These are phyloP conservation scores for Cystobasidium pallidum DNA, from an alignment of 1,284 basidiomycete species.

Conservation along the genomic window DNA sequence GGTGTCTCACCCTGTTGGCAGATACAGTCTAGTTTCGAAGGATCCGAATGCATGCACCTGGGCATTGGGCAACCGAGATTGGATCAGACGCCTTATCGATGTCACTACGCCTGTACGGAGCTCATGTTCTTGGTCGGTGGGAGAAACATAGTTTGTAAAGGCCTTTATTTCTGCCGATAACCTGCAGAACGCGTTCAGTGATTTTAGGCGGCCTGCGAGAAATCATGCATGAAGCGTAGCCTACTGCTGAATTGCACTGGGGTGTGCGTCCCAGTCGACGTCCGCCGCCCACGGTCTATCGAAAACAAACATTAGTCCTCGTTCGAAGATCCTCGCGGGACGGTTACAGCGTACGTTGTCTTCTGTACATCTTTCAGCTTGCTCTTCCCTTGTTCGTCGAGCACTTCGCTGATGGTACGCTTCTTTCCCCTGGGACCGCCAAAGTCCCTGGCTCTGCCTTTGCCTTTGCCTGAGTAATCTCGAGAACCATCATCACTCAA, in stretches of 20 bases:
- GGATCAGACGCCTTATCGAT: constrained; percentile 71
- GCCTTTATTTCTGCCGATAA: constrained; percentile 81
- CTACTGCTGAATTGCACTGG: constrained; percentile 78
- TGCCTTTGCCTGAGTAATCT: constrained; percentile 39
- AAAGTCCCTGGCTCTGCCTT: constrained; percentile 41
- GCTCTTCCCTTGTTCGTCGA: constrained; percentile 54
- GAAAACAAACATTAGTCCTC: not conserved
- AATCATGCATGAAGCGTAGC: constrained; percentile 52
- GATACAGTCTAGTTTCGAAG: constrained; percentile 90
- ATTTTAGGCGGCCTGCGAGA: not conserved
- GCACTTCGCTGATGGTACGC: constrained; percentile 51
- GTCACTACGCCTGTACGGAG: constrained; percentile 75
- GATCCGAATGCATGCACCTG: constrained; percentile 86
- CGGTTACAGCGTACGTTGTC: constrained; percentile 61
- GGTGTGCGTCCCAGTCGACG: constrained; percentile 77
- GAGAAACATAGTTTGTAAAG: constrained; percentile 84
- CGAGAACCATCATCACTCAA: constrained; percentile 55
- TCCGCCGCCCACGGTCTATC: constrained; percentile 67
- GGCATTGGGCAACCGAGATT: constrained; percentile 73
- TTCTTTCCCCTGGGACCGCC: constrained; percentile 47
- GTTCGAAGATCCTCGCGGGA: not conserved
- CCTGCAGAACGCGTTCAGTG: constrained; percentile 9
- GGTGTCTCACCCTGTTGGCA: constrained; percentile 79
- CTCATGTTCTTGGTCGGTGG: constrained; percentile 81
- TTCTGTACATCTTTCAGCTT: constrained; percentile 67